Percentiles rank a stretch among this genome's conserved stretches.
Conservation (phyloP, 1,284 basidiomycete species). For the Moesziomyces antarcticus region DNA sequence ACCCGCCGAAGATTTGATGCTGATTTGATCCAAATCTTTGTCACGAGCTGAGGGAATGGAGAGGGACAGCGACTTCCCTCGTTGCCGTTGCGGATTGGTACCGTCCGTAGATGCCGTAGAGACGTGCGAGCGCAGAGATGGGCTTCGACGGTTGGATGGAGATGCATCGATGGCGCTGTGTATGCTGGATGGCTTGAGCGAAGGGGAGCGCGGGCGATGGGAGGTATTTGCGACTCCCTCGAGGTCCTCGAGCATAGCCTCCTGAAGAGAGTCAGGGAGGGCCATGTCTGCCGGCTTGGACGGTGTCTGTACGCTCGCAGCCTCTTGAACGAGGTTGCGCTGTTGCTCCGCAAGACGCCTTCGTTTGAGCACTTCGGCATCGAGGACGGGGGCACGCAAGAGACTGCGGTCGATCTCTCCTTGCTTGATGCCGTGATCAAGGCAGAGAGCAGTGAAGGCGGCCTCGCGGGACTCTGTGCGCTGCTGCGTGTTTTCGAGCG, state of each 20-base stretch:
- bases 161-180: conserved; percentile 9
- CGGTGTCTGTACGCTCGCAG: conserved; percentile 18
- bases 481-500: conserved; percentile 37
- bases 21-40: conserved; percentile 22
- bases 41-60: conserved; percentile 26
- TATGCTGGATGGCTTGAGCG: conserved; percentile 28
- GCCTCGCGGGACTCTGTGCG: conserved; percentile 44
- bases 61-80: conserved; percentile 34
- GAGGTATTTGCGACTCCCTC: conserved; percentile 35
- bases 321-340: conserved; percentile 27
- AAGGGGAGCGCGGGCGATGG: conserved; percentile 19
- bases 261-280: conserved; percentile 56
- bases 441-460: conserved; percentile 44
- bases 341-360: conserved; percentile 43
- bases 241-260: conserved; percentile 63
- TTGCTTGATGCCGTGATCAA: conserved; percentile 51
- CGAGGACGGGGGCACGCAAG: conserved; percentile 43
- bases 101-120: conserved; percentile 20
- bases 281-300: conserved; percentile 20
- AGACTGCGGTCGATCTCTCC: conserved; percentile 52
- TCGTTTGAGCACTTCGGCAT: conserved; percentile 43
- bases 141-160: conserved; percentile 14
- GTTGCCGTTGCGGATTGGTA: conserved; percentile 12
- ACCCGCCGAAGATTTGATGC: conserved; percentile 33
- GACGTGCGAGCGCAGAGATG: conserved; percentile 28